Evolutionary conservation across 2,329 filamentous ascomycete genomes (phyloP).

Genomic region (Dothistroma septosporum): DNA sequence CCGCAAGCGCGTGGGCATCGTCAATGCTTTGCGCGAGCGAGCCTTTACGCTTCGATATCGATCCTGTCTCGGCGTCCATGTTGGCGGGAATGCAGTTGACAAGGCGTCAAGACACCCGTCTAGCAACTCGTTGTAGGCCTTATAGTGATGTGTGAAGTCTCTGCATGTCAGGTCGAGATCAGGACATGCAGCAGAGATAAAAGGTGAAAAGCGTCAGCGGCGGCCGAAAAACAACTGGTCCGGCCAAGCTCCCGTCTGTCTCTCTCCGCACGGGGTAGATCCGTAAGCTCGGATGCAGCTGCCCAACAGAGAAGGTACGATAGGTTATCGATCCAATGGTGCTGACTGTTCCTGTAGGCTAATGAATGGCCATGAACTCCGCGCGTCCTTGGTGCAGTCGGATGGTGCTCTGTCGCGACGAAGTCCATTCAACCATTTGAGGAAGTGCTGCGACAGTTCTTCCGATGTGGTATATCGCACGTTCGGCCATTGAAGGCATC

Average conservation of each 20-base stretch:
- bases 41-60: conserved; percentile 5
- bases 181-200: neutral
- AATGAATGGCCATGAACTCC: neutral
- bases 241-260: conserved; percentile 6
- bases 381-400: neutral
- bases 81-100: neutral
- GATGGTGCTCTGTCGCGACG: no score
- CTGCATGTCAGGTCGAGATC: neutral
- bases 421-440: no score
- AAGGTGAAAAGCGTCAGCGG: neutral
- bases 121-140: neutral
- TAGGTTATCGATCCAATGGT: neutral
- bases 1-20: conserved; percentile 42
- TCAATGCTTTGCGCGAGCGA: conserved; percentile 10
- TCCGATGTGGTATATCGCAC: neutral
- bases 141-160: neutral
- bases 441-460: neutral
- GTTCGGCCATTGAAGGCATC: neutral
- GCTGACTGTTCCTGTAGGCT: neutral
- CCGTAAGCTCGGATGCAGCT: conserved; percentile 5
- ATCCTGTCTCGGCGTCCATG: conserved; percentile 14
- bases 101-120: neutral
- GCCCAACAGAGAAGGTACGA: conserved; percentile 5
- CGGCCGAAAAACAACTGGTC: neutral
- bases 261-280: conserved; percentile 8